These are phyloP conservation scores for Sorghum bicolor DNA, from an alignment of 176 grass and related monocot genomes.

Conservation along the genomic window DNA sequence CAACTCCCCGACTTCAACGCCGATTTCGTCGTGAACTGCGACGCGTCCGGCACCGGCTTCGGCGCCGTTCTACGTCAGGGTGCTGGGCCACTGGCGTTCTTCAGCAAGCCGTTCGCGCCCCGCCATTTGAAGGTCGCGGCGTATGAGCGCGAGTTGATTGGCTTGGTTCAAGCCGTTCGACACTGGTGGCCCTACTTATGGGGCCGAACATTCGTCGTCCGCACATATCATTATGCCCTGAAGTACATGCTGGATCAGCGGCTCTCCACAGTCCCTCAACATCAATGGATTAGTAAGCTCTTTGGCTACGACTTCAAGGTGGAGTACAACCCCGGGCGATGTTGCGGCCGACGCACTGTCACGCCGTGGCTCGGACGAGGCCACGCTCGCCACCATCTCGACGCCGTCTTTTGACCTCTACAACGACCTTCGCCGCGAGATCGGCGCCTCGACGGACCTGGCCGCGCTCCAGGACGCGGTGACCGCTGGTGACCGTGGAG, in stretches of 20 bases:
- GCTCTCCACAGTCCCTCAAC: too few relatives aligned
- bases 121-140: neutral
- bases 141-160: neutral
- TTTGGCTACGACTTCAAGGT: neutral
- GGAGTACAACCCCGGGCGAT: rapidly evolving
- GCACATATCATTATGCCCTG: neutral
- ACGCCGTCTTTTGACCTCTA: neutral
- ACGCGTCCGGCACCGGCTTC: too few relatives aligned
- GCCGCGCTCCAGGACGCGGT: rapidly evolving
- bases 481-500: too few relatives aligned
- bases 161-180: rapidly evolving
- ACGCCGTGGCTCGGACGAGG: rapidly evolving
- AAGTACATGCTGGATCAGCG: neutral
- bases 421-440: too few relatives aligned
- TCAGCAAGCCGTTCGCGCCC: neutral
- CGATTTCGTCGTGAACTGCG: too few relatives aligned
- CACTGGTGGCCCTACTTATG: neutral
- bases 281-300: neutral
- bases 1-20: too few relatives aligned
- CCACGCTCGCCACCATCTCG: too few relatives aligned
- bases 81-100: too few relatives aligned
- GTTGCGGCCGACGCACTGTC: neutral
- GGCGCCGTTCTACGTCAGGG: too few relatives aligned
- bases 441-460: too few relatives aligned
- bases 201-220: neutral